Evolutionary conservation across 2,329 filamentous ascomycete species (phyloP).

Genomic region (Alternaria sp.): DNA sequence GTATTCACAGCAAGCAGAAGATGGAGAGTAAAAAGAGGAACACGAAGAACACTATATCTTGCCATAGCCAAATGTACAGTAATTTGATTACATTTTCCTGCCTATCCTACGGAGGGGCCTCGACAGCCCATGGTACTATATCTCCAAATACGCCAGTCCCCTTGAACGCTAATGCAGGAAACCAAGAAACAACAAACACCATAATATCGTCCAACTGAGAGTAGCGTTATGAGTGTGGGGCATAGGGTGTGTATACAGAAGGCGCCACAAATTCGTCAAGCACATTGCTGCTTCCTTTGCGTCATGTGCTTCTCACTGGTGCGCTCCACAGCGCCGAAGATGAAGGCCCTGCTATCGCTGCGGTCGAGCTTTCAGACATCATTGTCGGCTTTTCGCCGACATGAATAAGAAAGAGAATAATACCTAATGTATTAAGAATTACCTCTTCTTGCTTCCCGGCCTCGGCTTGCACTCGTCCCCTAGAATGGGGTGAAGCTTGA

Average conservation of each 20-base stretch:
- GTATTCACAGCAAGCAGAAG: background rate
- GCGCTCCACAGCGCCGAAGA: background rate
- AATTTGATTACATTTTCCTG: conserved; percentile 1
- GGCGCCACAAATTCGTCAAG: background rate
- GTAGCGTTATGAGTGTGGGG: background rate
- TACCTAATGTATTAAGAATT: conserved; percentile 16
- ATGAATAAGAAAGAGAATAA: background rate
- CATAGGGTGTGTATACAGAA: background rate
- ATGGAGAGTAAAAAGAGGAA: background rate
- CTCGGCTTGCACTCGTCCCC: conserved; percentile 61
- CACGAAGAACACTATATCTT: background rate
- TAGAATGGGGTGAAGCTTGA: conserved; percentile 59
- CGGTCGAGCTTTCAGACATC: background rate
- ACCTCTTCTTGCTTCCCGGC: conserved; percentile 58
- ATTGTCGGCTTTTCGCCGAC: background rate
- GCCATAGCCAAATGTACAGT: background rate
- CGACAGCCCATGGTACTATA: background rate
- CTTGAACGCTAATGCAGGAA: conserved; percentile 8
- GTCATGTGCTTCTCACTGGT: background rate
- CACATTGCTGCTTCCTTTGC: background rate
- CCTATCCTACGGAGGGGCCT: background rate
- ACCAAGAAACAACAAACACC: conserved; percentile 5
- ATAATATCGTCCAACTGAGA: background rate
- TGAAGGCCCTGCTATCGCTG: background rate
- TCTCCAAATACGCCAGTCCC: conserved; percentile 4